These are phyloP conservation scores for Aspergillus neoniger DNA, from an alignment of 2,329 filamentous ascomycete species.

Conservation along the genomic window DNA sequence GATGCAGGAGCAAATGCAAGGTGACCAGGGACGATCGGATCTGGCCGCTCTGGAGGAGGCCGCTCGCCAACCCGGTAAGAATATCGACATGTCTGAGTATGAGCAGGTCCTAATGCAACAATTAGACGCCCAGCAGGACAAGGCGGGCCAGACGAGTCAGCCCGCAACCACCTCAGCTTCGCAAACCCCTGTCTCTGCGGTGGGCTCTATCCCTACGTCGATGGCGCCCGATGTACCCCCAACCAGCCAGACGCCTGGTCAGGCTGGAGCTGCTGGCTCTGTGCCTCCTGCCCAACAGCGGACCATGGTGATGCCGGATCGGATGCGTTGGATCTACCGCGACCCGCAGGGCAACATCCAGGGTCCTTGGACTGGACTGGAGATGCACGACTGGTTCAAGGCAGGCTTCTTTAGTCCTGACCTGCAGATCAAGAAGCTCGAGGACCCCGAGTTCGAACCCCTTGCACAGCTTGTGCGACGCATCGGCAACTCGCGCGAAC, in stretches of 20 bases:
- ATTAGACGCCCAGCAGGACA: conserved; percentile 34
- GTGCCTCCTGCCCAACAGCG: conserved; percentile 70
- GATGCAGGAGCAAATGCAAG: conserved; percentile 89
- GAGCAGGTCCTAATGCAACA: neutral
- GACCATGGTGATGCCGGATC: conserved; percentile 98
- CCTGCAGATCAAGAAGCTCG: conserved; percentile 88
- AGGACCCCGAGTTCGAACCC: conserved; percentile 92
- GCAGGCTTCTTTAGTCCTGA: conserved; percentile 96
- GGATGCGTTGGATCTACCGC: conserved; percentile 98
- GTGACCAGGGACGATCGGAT: conserved; percentile 62
- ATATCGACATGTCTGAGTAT: neutral
- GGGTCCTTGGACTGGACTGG: conserved; percentile 90
- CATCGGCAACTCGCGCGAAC: conserved; percentile 95
- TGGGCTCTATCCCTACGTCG: conserved; percentile 34
- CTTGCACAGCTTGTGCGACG: conserved; percentile 90
- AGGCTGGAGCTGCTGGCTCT: conserved; percentile 56
- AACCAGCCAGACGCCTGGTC: conserved; percentile 37
- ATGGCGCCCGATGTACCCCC: conserved; percentile 35
- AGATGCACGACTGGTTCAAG: conserved; percentile 99
- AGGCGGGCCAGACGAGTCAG: conserved; percentile 30
- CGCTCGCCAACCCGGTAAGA: conserved; percentile 59
- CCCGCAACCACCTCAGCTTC: conserved; percentile 36
- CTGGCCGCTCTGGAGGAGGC: conserved; percentile 58
- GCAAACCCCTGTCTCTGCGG: conserved; percentile 40
- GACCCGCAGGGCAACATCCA: conserved; percentile 91